Base-by-base conservation (phyloP, 768 basidiomycete genomes). In the Mycena leptocephala region DNA sequence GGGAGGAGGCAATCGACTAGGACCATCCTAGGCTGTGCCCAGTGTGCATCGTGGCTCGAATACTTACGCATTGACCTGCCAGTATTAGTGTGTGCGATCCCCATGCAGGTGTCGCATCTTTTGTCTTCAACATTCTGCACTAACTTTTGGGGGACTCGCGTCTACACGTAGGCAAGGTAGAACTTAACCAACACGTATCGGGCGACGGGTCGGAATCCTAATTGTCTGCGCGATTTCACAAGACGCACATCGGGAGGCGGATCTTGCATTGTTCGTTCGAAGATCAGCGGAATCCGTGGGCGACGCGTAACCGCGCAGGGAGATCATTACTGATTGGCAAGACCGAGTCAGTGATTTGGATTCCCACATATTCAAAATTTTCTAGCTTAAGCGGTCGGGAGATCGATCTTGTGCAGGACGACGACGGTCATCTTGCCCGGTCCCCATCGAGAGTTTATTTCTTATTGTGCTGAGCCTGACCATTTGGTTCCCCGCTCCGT, bases 181-280 rank as follows among this genome's bases (percentile, higher is more conserved):
- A 11, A 5, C 35, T n/a, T 35, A 62, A 18, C 6, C 8, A n/a
- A n/a, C n/a, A n/a, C n/a, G n/a, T n/a, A n/a, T 22, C 18, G 30
- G 18, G 56, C 58, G 22, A 35, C 58, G 58, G n/a, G 22, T n/a
- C 37, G 35, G 13, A 35, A 8, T 18, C 16, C 37, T 39, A 26
- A 62, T 62, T 62, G 56, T 56, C 58, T 41, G 18, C n/a, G 39
- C 4, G n/a, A 62, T 33, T 35, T 28, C 46, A 70, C 39, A 24
- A n/a, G 9, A 26, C 55, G 43, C 33, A 26, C 41, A 72, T 72
- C 71, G 63, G 55, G 51, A 46, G 39, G 37, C 43, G 62, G 71
- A 72, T 72, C 71, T 72, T 18, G 41, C 71, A 72, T 72, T 72
- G 71, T 72, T 66, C 71, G 39, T n/a, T n/a, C n/a, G n/a, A 65